Percentiles rank a stretch among this genome's conserved stretches.
Evolutionary conservation across 2,329 filamentous ascomycete species (phyloP).

Genomic region (Nemania sp.): DNA sequence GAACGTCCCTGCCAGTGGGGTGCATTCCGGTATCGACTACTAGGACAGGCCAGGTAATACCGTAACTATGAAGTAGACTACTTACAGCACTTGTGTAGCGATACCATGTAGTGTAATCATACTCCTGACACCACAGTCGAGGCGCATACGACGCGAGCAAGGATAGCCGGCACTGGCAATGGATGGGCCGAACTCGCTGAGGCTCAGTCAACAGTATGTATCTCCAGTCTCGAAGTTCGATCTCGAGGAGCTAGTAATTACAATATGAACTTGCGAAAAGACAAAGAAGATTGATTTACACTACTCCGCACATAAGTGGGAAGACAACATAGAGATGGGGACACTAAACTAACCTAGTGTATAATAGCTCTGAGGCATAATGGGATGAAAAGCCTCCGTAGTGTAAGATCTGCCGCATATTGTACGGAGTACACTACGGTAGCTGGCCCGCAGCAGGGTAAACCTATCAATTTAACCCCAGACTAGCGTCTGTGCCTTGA

Average conservation of each 20-base stretch:
- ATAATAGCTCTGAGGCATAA: slow-evolving; percentile 3
- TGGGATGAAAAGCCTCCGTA: slow-evolving; percentile 23
- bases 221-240: slow-evolving; percentile 3
- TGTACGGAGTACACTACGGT: too few species aligned
- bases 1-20: slow-evolving; percentile 27
- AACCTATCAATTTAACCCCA: too few species aligned
- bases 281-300: not conserved
- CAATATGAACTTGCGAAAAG: not conserved
- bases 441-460: slow-evolving; percentile 13
- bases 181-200: slow-evolving; percentile 5
- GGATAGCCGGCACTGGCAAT: slow-evolving; percentile 16
- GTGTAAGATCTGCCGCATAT: slow-evolving; percentile 19
- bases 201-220: slow-evolving; percentile 6
- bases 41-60: too few species aligned
- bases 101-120: not conserved
- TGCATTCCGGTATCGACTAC: slow-evolving; percentile 19
- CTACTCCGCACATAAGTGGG: too few species aligned
- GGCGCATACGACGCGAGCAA: slow-evolving; percentile 12
- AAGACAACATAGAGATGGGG: not conserved
- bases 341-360: not conserved
- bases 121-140: slow-evolving; percentile 5
- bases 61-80: not conserved
- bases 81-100: slow-evolving; percentile 1
- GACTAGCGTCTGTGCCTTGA: slow-evolving; percentile 1
- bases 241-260: not conserved